Evolutionary conservation across 495 filamentous ascomycete species (phyloP), one percentile per base, ranked within the genome.

Genomic region (Penicillium silybi): DNA sequence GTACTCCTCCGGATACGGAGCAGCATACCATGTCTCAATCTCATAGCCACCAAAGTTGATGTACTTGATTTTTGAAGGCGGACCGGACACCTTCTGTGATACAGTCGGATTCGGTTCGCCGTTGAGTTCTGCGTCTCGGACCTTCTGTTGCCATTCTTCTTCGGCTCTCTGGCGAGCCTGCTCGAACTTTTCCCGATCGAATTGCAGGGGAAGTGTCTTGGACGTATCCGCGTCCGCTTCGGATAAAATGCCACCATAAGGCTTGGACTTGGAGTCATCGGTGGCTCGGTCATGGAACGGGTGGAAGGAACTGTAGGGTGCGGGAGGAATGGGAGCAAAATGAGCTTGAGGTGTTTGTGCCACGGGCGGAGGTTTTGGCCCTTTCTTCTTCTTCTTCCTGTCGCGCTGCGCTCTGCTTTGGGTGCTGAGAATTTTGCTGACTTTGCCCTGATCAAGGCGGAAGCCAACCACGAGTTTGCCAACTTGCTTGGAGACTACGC

Each of bases 1-100:
- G 73, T 97, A 98, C 69, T 98, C 93, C 67, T 97, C 93, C 0
- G 93, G 93, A 62, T 98, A 98, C 17, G 93, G 93, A 22, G 93
- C 92, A n/a, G 95, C 91, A 69, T 98, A 97, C 93, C 93, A 97
- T 19, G 92, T 97, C 68, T 98, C 95, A 59, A 98, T 97, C 64
- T 97, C 92, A 71, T 86, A 93, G 37, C 89, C 89, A 23, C 95
- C 93, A 71, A 98, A 97, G 52, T 95, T 92, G 74, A 98, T 96
- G 70, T 92, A 96, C 64, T 97, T 93, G 68, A 98, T 97, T 68
- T 96, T 92, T 61, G 91, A 96, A 3, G 91, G 87, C 4, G 90
- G 88, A 0, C 88, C 90, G 9, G 90, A 86, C 1, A 85, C 79
- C 64, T 95, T 96, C 49, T 78, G 74, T n/a, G 73, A 71, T 16